Percentiles rank a stretch among this genome's conserved stretches.
Evolutionary conservation across 1,139 yeast species (phyloP).

Genomic region (Taphrina wiesneri): DNA sequence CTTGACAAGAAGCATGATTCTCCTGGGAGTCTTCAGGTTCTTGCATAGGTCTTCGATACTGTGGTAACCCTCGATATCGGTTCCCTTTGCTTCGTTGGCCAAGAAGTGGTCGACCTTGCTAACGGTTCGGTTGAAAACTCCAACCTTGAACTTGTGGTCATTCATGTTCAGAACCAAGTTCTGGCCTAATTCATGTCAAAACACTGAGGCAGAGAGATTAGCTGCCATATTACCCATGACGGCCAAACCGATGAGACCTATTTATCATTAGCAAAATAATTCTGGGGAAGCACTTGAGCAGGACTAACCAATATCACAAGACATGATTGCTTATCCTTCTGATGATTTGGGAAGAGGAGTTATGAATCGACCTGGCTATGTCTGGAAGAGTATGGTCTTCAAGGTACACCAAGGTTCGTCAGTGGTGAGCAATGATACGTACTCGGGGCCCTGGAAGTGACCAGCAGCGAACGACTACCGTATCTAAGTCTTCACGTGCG

Average conservation of each 20-base stretch:
- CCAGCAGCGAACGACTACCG: not conserved
- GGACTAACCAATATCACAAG: constrained; percentile 39
- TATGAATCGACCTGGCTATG: not conserved
- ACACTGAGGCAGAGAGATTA: not conserved
- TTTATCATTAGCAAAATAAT: constrained; percentile 66
- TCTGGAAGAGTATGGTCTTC: not conserved
- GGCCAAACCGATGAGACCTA: constrained; percentile 98
- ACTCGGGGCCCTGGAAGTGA: not conserved
- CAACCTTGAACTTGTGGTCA: constrained; percentile 87
- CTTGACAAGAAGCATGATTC: constrained; percentile 89
- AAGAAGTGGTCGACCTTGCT: constrained; percentile 92
- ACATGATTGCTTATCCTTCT: not conserved
- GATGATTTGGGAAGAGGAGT: not conserved
- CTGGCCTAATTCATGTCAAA: constrained; percentile 37
- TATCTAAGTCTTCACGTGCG: not conserved
- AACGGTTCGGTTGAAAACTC: constrained; percentile 97
- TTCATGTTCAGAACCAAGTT: constrained; percentile 96
- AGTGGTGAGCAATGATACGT: not conserved
- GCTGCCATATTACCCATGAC: constrained; percentile 69
- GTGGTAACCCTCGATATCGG: constrained; percentile 91
- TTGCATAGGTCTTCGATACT: constrained; percentile 84
- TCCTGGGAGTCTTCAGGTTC: constrained; percentile 95
- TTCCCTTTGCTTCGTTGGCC: constrained; percentile 91
- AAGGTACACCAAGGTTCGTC: not conserved
- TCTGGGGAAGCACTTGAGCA: not conserved